Evolutionary conservation across 2,329 filamentous ascomycete genomes (phyloP).

Genomic region (Colletotrichum lentis): DNA sequence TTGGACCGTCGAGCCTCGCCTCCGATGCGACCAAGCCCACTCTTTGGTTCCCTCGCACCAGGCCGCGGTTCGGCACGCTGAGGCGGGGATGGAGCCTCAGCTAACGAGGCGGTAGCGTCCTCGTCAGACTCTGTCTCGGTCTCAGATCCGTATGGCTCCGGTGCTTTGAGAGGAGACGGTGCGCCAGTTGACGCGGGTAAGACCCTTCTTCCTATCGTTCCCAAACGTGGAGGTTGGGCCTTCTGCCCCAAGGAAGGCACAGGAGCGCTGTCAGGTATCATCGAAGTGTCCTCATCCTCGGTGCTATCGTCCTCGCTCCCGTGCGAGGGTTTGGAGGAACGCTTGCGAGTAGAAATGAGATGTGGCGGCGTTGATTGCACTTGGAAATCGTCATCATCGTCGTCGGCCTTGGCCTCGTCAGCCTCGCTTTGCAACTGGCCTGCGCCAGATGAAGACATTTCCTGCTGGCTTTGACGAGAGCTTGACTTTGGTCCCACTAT

Average conservation of each 20-base stretch:
- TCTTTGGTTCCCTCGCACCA: neutral
- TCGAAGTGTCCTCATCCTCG: constrained; percentile 45
- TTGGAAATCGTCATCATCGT: constrained; percentile 61
- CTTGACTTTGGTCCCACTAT: constrained; percentile 24
- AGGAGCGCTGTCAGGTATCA: constrained; percentile 39
- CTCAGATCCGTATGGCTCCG: constrained; percentile 46
- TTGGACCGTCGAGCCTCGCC: constrained; percentile 1
- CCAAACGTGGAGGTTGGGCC: constrained; percentile 44
- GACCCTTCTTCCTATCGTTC: constrained; percentile 49
- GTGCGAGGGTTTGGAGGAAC: constrained; percentile 28
- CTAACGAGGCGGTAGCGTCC: constrained; percentile 34
- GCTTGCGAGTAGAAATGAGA: constrained; percentile 44
- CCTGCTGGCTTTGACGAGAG: neutral
- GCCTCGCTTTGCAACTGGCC: constrained; percentile 30
- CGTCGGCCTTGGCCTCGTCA: constrained; percentile 38
- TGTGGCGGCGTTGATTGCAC: constrained; percentile 58
- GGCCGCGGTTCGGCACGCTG: neutral
- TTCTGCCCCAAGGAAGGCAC: constrained; percentile 38
- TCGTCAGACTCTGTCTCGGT: constrained; percentile 57
- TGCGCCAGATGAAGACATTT: constrained; percentile 34
- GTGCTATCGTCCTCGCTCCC: constrained; percentile 46
- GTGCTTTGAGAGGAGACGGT: constrained; percentile 38
- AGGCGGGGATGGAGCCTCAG: constrained; percentile 10
- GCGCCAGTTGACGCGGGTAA: constrained; percentile 42
- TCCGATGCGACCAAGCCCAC: constrained; percentile 1